A percentile compares a stretch with the other conserved stretches of the same genome.
Conservation (phyloP, 805 yeast genomes). For the Komagataella pseudopastoris region DNA sequence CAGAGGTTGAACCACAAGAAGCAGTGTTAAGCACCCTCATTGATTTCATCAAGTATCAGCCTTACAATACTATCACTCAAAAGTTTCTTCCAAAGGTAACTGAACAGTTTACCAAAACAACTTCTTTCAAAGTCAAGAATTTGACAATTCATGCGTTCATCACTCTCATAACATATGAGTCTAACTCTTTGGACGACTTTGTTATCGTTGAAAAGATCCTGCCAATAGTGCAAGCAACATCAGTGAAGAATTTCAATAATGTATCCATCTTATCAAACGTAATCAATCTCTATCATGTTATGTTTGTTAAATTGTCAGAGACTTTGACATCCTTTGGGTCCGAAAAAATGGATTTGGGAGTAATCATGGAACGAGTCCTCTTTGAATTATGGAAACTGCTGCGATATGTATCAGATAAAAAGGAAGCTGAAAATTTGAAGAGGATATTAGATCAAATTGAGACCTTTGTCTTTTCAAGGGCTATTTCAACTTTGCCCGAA, state of each 20-base stretch:
- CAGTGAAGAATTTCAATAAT: slow-evolving; percentile 17
- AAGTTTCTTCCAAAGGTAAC: slow-evolving; percentile 64
- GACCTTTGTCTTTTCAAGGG: not conserved
- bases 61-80: slow-evolving; percentile 48
- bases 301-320: slow-evolving; percentile 15
- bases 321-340: slow-evolving; percentile 2
- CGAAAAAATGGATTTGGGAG: slow-evolving; percentile 2
- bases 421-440: slow-evolving; percentile 1
- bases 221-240: slow-evolving; percentile 45
- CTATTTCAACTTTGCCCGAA: not conserved
- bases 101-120: slow-evolving; percentile 69
- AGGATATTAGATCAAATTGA: not conserved
- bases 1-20: slow-evolving; percentile 5
- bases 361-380: slow-evolving; percentile 16
- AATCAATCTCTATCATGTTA: slow-evolving; percentile 14
- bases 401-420: slow-evolving; percentile 9
- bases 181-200: slow-evolving; percentile 45
- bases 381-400: slow-evolving; percentile 21
- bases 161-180: slow-evolving; percentile 24
- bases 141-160: slow-evolving; percentile 50
- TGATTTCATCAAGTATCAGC: slow-evolving; percentile 19
- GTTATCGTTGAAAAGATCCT: slow-evolving; percentile 65
- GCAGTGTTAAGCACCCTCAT: slow-evolving; percentile 13
- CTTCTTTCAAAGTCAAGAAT: slow-evolving; percentile 66
- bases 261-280: slow-evolving; percentile 15